Evolutionary conservation across 768 basidiomycete genomes (phyloP), one percentile per base, ranked within the genome.

Genomic region (Suillus fuscotomentosus): DNA sequence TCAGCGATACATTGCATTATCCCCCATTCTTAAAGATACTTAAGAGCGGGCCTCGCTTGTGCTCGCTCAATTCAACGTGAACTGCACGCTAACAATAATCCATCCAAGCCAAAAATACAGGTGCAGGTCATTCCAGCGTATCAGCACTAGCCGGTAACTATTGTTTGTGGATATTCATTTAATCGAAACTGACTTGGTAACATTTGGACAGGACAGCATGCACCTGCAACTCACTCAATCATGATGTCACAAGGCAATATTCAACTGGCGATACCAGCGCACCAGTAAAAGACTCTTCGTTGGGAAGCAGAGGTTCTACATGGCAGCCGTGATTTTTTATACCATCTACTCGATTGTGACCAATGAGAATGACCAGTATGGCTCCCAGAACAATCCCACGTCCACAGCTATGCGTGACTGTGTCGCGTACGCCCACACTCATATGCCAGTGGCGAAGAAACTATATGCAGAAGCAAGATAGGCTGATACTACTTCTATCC

Each of bases 151-250:
- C 91, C 85, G 82, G 86, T 87, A 4, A 83, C 87, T 42, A 88
- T 94, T 71, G 86, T 94, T 72, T 95, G 94, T 92, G 71, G 75
- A 91, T 90, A 63, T 54, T 36, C 53, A 45, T 64, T 67, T 43
- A n/a, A 66, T n/a, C 64, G 42, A 24, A 70, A 63, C 67, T 60
- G 60, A 73, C 60, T 60, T 27, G 54, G 63, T 64, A 62, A 56
- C 74, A 91, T 90, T 50, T 90, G 91, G 92, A 94, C 71, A 88
- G 86, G 93, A 94, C 71, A 88, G 86, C 66, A 81, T 82, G 63
- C 81, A 86, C 47, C 91, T 92, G 7, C 81, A 88, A 65, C 80
- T 90, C 60, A 83, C 83, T 81, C 82, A 24, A 78, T 78, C 62
- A 83, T 77, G 79, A 85, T 65, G 65, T 77, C 42, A 5, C 69